Base-by-base conservation (phyloP, 257 asterid genomes). In the Nicotiana attenuata region DNA sequence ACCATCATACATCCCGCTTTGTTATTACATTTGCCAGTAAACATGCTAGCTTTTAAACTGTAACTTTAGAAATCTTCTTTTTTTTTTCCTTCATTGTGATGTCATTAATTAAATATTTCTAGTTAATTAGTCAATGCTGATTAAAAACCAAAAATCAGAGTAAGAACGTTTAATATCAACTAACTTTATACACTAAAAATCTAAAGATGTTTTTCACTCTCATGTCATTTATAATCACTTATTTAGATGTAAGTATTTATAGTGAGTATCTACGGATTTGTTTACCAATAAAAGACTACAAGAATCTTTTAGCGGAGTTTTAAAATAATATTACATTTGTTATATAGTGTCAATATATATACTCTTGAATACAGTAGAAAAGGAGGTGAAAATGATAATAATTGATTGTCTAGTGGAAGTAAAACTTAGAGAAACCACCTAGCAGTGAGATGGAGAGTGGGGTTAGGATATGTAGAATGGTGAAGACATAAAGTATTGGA, bases 401-500 rank as follows among this genome's bases (percentile, higher is more conserved):
- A 71, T 71, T 41, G 59, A 28, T 16, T 31, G 24, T 66, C 15
- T 0, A 16, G 3, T 20, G 59, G 57, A 69, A 41, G 59, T 24
- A 20, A 45, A 14, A 45, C 47, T 45, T 20, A 22, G 15, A 73
- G 14, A 14, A 24, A 3, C 8, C 79, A 13, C 22, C 61, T 24
- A 73, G 16, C 24, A 47, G 22, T 73, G 38, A 73, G 41, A 47
- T 47, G 50, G 15, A 52, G 57, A 52, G 57, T 52, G 57, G 19
- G 57, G 19, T 52, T 52, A 14, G 57, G 73, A 22, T 29, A 28
- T 10, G 0, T 14, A 87, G 83, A 75, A 77, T 57, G 83, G 84
- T 86, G 88, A 81, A 87, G 85, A 86, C 84, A 84, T 83, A 85
- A 85, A 88, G 85, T 83, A 83, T 83, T 84, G 80, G 84, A 87